Evolutionary conservation across 495 filamentous ascomycete genomes (phyloP), one percentile per base, ranked within the genome.

Genomic region (Margaritispora aquatica): DNA sequence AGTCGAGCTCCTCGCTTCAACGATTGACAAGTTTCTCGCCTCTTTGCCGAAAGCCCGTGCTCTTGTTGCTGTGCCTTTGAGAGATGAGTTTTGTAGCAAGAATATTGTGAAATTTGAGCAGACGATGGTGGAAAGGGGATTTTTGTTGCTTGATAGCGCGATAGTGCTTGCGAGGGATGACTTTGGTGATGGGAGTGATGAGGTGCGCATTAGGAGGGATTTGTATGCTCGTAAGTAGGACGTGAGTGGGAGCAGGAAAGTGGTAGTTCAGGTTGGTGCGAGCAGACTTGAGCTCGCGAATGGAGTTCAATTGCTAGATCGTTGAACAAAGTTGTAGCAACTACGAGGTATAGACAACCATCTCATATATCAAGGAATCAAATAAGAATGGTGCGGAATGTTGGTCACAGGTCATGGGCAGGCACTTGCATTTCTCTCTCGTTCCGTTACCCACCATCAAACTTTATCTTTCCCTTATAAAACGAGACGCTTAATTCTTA

Each of bases 61-160:
- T 5, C 73, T 92, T 22, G 68, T 84, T 1, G 87, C 88, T 55
- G 75, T 89, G 62, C 88, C 88, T 13, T 63, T 88, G 21, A 75
- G 88, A 19, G 81, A 81, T 54, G 13, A 26, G 77, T 79, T 26
- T 84, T 86, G 65, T 58, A 75, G 2, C 64, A 66, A 0, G 80
- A 88, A 66, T 62, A 71, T 79, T 4, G 62, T 71, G 29, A 79
- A 84, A 15, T 80, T 90, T 55, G 74, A 76, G 21, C 48, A 70
- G 34, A 68, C 81, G 9, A 83, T 90, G 84, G 49, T 47, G 7
- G 66, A 66, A 0, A 59, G 73, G 49, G 84, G 85, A 2, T 71
- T 91, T 54, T 66, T 64, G 15, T 60, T 85, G 52, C 4, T 21
- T n/a, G 29, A 24, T 8, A 2, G 27, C 1, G 29, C 29, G 1